Base-by-base conservation (phyloP, 2,329 filamentous ascomycete species). In the Grosmannia huntii region DNA sequence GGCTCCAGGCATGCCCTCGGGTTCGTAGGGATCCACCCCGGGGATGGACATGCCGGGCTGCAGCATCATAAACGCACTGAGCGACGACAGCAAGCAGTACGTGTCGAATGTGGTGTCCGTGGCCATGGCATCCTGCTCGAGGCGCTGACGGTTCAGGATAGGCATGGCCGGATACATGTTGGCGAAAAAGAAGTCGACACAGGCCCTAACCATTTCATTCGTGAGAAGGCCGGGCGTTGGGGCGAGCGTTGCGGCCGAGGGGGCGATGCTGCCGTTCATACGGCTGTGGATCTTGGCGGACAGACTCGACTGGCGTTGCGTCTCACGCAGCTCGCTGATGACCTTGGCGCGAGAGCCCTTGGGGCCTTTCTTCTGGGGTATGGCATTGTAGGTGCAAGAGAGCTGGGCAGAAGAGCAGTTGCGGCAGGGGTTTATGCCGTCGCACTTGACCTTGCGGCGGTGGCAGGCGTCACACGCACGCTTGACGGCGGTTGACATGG, bases 271-370 rank as follows among this genome's bases (percentile, higher is more conserved):
- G 61, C 80, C 80, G 63, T 82, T 81, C 60, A 84, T 71, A 63
- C 80, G 77, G 66, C 77, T 81, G 64, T 84, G 81, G 19, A 84
- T 76, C 67, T 81, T 83, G 62, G 78, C 78, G 0, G 80, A 80
- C 25, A 85, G 76, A 60, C 80, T 84, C 21, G 81, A 83, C 67
- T 85, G 81, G 64, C 83, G 79, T 66, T 89, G 85, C 0, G 76
- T 85, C 66, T 85, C 83, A 63, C 86, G 80, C 61, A 89, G 69
- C 66, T 89, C 85, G 66, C 84, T 87, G 69, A 89, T 86, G 60
- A 89, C 84, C 70, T 88, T 89, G 55, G 86, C 86, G 61, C 85
- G 76, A 36, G 83, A 86, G 63, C 86, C 85, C 71, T 88, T 88
- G 50, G 85, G 86, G 1, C 86, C 86, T 69, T 89, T 89, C 73